Conservation (phyloP, 495 filamentous ascomycete species). For the Lepidopterella palustris region DNA sequence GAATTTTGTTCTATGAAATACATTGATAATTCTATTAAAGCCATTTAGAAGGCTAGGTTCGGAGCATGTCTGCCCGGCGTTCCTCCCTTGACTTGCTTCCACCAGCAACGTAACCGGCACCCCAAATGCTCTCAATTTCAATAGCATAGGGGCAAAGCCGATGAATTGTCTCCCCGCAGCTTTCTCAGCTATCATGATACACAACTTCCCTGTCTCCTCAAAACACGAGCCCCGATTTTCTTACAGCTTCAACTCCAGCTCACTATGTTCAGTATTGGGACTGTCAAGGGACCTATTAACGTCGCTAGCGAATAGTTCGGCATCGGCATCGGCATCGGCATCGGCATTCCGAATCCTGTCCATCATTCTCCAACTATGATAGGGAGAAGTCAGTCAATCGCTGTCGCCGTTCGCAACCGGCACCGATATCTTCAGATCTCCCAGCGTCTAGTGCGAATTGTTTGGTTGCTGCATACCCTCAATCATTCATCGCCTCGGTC, state of each 20-base stretch:
- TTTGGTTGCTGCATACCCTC: constrained; percentile 20
- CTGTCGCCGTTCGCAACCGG: constrained; percentile 35
- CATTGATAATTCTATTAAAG: no score
- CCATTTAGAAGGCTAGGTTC: no score
- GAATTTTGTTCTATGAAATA: no score
- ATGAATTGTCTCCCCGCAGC: no score
- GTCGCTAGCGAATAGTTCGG: constrained; percentile 5
- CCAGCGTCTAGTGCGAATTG: constrained; percentile 29
- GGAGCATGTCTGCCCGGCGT: no score
- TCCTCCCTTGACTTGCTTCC: no score
- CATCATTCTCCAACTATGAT: constrained; percentile 32
- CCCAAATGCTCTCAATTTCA: no score
- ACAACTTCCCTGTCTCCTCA: background rate
- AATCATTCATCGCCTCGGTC: constrained; percentile 22
- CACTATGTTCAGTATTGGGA: background rate
- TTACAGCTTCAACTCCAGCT: background rate
- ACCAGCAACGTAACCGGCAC: no score
- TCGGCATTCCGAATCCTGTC: constrained; percentile 29
- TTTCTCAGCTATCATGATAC: background rate
- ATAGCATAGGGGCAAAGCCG: no score
- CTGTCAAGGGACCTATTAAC: constrained; percentile 16
- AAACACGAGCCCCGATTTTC: no score
- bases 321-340: constrained; percentile 33
- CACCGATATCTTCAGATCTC: constrained; percentile 33
- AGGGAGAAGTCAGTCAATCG: constrained; percentile 31